These are phyloP conservation scores for Salvia rosmarinus DNA, from an alignment of 257 asterid genomes.

Conservation along the genomic window DNA sequence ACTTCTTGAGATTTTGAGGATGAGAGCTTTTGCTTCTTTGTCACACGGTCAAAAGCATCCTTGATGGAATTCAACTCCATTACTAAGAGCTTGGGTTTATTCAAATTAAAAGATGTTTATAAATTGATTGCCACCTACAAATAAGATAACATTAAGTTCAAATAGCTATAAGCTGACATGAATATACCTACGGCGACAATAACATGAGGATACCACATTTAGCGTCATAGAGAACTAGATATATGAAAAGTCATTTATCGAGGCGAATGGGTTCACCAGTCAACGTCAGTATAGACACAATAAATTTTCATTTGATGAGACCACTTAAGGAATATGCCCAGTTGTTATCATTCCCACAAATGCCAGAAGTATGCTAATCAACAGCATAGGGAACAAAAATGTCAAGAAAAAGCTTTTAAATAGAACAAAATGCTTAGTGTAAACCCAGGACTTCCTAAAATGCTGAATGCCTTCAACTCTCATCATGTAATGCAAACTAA, in stretches of 20 bases:
- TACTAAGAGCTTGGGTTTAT: constrained; percentile 34
- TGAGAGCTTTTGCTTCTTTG: constrained; percentile 82
- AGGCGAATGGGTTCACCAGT: neutral
- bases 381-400: neutral
- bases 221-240: constrained; percentile 12
- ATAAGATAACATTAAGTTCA: constrained; percentile 15
- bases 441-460: neutral
- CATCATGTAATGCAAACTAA: neutral
- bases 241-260: neutral
- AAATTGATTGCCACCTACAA: constrained; percentile 39
- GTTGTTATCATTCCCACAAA: constrained; percentile 17
- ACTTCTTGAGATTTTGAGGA: constrained; percentile 81
- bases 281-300: neutral
- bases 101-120: constrained; percentile 26
- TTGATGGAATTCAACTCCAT: constrained; percentile 85
- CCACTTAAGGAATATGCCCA: neutral
- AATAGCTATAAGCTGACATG: constrained; percentile 1
- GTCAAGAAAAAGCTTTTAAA: neutral
- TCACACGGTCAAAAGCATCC: constrained; percentile 85
- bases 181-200: constrained; percentile 4
- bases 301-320: neutral
- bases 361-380: constrained; percentile 10
- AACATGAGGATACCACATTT: constrained; percentile 18
- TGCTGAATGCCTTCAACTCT: neutral
- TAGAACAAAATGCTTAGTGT: neutral